Evolutionary conservation across 192 early-diverging fungal genomes (phyloP).

Genomic region (Paraglomus brasilianum): DNA sequence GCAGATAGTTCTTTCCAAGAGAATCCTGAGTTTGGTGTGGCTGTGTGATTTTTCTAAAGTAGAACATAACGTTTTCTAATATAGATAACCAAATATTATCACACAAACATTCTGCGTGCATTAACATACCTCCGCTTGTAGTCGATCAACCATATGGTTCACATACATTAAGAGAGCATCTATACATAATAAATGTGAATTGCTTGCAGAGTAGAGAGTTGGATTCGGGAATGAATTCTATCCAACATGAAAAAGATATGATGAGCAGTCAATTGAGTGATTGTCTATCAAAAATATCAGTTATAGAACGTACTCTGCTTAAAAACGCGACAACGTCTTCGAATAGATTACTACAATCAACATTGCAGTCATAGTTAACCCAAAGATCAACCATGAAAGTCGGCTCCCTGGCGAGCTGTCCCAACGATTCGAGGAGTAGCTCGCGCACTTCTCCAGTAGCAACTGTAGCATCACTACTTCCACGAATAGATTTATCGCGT

Average conservation of each 20-base stretch:
- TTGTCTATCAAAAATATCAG: neutral
- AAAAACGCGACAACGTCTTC: constrained; percentile 80
- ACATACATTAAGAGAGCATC: constrained; percentile 74
- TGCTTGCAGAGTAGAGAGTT: constrained; percentile 57
- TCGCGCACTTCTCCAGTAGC: constrained; percentile 82
- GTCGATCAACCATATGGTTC: constrained; percentile 65
- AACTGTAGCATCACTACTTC: constrained; percentile 5
- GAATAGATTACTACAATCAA: constrained; percentile 81
- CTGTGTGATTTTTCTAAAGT: constrained; percentile 4
- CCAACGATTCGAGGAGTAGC: constrained; percentile 76
- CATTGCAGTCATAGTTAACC: constrained; percentile 92
- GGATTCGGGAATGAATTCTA: constrained; percentile 77
- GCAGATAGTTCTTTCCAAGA: constrained; percentile 24
- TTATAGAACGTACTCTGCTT: constrained; percentile 54
- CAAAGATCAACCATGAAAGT: constrained; percentile 85
- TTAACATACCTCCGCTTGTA: constrained; percentile 40
- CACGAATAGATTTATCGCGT: constrained; percentile 14
- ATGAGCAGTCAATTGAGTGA: no score
- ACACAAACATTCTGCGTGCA: no score
- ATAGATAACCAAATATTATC: constrained; percentile 29
- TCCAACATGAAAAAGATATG: constrained; percentile 15
- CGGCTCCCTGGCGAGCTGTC: constrained; percentile 72
- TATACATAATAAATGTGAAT: constrained; percentile 68
- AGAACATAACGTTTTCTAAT: constrained; percentile 25
- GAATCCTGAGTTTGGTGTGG: neutral